phyloP scores from a whole-genome alignment of 345 rosid genomes.

The Lenwebbia sp. region DNA sequence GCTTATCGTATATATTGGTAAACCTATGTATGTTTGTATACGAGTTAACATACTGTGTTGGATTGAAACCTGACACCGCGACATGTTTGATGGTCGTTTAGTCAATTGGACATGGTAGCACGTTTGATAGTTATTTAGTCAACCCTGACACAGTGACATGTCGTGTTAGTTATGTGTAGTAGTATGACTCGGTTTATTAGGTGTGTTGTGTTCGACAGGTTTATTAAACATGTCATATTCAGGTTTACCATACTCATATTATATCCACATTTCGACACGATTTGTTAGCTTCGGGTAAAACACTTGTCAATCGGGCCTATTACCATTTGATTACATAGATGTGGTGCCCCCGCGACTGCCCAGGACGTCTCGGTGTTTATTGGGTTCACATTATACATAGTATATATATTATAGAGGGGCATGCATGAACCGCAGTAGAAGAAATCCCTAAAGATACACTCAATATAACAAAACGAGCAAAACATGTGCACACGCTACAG shows the following conservation, averaged over 20 bases:
- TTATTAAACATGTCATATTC: background rate
- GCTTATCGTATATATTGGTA: rapidly evolving
- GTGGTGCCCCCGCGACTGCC: no score
- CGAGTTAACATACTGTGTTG: background rate
- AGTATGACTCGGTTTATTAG: background rate
- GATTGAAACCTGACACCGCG: rapidly evolving
- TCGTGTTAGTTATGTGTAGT: background rate
- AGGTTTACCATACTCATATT: background rate
- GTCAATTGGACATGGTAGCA: rapidly evolving
- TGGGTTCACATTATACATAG: no score
- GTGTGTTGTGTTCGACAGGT: background rate
- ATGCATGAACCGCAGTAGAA: no score
- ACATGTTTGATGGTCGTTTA: background rate
- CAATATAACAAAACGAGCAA: no score
- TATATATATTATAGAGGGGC: no score
- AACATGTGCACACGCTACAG: no score
- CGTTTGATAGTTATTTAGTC: background rate
- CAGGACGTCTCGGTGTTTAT: no score
- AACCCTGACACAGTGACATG: rapidly evolving
- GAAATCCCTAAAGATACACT: no score
- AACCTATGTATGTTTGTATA: no score
- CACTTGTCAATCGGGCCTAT: rapidly evolving
- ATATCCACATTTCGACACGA: background rate
- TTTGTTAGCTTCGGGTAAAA: background rate
- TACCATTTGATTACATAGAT: background rate